Base-by-base conservation (phyloP, 495 filamentous ascomycete genomes). In the Penicillium riverlandense region DNA sequence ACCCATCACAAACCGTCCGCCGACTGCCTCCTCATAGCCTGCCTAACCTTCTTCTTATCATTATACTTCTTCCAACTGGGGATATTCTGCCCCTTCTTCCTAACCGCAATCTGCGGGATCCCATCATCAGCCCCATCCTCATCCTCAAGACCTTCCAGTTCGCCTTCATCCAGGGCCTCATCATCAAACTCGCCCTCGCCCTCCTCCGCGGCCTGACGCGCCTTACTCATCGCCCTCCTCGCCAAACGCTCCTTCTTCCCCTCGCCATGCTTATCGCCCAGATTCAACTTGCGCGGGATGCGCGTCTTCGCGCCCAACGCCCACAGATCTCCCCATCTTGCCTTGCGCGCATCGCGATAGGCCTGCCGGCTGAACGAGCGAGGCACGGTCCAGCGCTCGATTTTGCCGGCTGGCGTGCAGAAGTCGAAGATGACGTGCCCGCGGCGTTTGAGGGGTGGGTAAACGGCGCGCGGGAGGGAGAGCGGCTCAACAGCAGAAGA, bases 311-410 rank as follows among this genome's bases (percentile, higher is more conserved):
- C 90, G 1, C 91, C 94, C 3, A 98, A 71, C 6, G 90, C 89
- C 92, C 92, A 98, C 13, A 96, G 68, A 62, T 98, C 92, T 35
- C 94, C 92, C 92, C 92, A 97, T 32, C 62, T 62, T 0, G 84
- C 76, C 61, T 98, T 98, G 45, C 91, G 80, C 27, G 94, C 94
- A 57, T 98, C 94, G 36, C 82, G 84, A 68, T 86, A 97, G 3
- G 88, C 88, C 50, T 82, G 76, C 44, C 77, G 82, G 48, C 84
- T 83, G 63, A 81, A 94, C 33, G 82, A 88, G 43, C 79, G 81
- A 1, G 92, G 86, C 0, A 98, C 82, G 0, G 83, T 87, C 92
- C 92, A 98, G 35, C 92, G 87, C 66, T 98, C 92, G n/a, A 97
- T 80, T 30, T 72, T 78, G 14, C 84, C 94, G 1, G 73, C 67